Percentiles rank a stretch among this genome's conserved stretches.
These are phyloP conservation scores for Drosera spatulata DNA, from an alignment of 179 eudicot genomes.

Conservation along the genomic window DNA sequence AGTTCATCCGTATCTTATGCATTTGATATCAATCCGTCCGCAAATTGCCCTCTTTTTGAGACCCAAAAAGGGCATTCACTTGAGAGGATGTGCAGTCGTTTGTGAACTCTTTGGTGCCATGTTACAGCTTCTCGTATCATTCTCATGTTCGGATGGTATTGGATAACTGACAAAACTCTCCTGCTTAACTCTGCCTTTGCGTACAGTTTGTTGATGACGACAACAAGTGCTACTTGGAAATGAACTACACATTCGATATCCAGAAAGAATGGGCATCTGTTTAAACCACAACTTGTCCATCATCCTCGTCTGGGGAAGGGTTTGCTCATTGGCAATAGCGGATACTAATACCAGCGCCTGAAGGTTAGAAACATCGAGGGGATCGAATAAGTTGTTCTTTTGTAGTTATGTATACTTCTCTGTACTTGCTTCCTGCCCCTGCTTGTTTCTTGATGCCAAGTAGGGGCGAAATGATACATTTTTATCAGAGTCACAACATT, in stretches of 20 bases:
- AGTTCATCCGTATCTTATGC: background rate
- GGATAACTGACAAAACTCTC: background rate
- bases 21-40: too few relatives aligned
- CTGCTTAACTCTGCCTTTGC: too few relatives aligned
- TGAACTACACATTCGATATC: slow-evolving; percentile 1
- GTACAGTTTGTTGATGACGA: too few relatives aligned
- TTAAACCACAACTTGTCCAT: background rate
- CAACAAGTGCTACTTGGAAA: background rate
- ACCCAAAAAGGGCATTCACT: too few relatives aligned
- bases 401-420: background rate
- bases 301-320: background rate
- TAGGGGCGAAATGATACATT: background rate
- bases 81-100: too few relatives aligned
- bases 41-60: too few relatives aligned
- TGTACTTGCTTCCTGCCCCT: background rate
- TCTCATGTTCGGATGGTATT: background rate
- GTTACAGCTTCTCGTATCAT: background rate
- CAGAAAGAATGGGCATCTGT: slow-evolving; percentile 1
- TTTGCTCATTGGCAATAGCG: background rate
- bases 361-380: background rate
- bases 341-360: background rate
- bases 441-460: background rate
- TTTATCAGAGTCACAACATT: too few relatives aligned
- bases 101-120: too few relatives aligned
- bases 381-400: background rate